These are phyloP conservation scores for Diaporthe longicolla DNA, from an alignment of 2,329 filamentous ascomycete genomes.

Conservation along the genomic window DNA sequence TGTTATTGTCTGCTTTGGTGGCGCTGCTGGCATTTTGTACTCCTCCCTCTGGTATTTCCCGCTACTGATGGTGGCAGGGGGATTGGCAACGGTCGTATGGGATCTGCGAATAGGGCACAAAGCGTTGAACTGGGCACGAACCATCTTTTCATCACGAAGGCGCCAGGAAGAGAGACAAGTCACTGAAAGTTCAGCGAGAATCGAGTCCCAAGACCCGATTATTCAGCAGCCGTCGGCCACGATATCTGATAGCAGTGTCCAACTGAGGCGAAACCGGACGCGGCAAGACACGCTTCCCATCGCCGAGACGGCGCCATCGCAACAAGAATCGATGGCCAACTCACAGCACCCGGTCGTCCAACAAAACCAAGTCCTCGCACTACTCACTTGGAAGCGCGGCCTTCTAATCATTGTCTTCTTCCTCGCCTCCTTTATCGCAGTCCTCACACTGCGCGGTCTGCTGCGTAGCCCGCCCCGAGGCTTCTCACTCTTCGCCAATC, in stretches of 20 bases:
- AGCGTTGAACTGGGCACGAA: background rate
- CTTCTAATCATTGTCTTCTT: constrained; percentile 61
- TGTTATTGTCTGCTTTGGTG: background rate
- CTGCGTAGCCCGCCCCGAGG: constrained; percentile 58
- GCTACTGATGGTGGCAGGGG: constrained; percentile 70
- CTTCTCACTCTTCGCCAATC: constrained; percentile 77
- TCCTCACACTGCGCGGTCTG: constrained; percentile 67
- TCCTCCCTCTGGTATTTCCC: constrained; percentile 84
- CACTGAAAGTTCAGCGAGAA: background rate
- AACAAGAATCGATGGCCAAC: background rate
- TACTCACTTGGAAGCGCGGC: constrained; percentile 61
- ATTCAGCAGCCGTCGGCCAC: background rate
- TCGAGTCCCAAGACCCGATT: constrained; percentile 3
- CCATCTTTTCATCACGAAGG: background rate
- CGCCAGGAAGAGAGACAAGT: background rate
- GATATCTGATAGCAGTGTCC: background rate
- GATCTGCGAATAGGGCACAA: constrained; percentile 59
- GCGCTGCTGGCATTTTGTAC: constrained; percentile 70
- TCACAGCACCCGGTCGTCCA: constrained; percentile 29
- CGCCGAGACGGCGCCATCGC: constrained; percentile 9
- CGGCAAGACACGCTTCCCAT: background rate
- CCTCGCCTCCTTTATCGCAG: constrained; percentile 67
- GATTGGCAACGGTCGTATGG: constrained; percentile 66
- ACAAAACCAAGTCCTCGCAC: background rate
- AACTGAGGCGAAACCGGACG: background rate